A percentile compares a stretch with the other conserved stretches of the same genome.
These are phyloP conservation scores for Xanthoconium stramineum DNA, from an alignment of 768 basidiomycete species.

Conservation along the genomic window DNA sequence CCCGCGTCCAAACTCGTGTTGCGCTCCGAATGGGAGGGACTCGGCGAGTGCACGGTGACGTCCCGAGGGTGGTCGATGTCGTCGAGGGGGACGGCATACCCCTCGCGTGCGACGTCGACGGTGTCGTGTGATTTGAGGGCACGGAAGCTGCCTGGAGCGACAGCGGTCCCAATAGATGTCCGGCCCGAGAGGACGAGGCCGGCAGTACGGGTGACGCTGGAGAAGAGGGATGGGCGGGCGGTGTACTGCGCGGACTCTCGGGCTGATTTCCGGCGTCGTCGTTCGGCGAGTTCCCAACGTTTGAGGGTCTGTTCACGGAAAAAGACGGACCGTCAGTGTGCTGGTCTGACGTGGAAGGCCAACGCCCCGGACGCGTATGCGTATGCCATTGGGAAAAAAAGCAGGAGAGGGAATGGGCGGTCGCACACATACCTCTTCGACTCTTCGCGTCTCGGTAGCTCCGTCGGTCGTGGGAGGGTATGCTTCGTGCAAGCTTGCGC, in stretches of 20 bases:
- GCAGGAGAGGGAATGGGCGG: neutral
- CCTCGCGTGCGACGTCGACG: slow-evolving; percentile 37
- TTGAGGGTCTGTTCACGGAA: slow-evolving; percentile 55
- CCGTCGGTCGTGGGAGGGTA: slow-evolving; percentile 73
- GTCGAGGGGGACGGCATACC: slow-evolving; percentile 47
- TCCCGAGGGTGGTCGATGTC: slow-evolving; percentile 43
- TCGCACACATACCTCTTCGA: slow-evolving; percentile 60
- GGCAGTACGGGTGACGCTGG: slow-evolving; percentile 57
- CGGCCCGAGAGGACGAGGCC: slow-evolving; percentile 53
- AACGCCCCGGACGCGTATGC: neutral
- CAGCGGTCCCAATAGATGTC: slow-evolving; percentile 31
- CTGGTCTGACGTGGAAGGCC: neutral
- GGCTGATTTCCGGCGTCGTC: slow-evolving; percentile 68
- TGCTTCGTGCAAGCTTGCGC: slow-evolving; percentile 17
- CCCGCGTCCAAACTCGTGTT: slow-evolving; percentile 9
- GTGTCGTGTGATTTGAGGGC: slow-evolving; percentile 50
- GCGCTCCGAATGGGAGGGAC: slow-evolving; percentile 19
- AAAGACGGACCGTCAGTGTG: neutral
- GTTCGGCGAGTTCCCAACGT: slow-evolving; percentile 76
- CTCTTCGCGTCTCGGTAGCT: slow-evolving; percentile 60
- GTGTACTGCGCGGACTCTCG: slow-evolving; percentile 47
- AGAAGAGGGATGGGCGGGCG: slow-evolving; percentile 45
- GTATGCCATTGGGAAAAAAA: neutral
- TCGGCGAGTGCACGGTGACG: slow-evolving; percentile 33
- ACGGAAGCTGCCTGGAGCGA: slow-evolving; percentile 32